phyloP scores from a whole-genome alignment of 2,329 filamentous ascomycete genomes.

The Cladosporium cucumerinum region DNA sequence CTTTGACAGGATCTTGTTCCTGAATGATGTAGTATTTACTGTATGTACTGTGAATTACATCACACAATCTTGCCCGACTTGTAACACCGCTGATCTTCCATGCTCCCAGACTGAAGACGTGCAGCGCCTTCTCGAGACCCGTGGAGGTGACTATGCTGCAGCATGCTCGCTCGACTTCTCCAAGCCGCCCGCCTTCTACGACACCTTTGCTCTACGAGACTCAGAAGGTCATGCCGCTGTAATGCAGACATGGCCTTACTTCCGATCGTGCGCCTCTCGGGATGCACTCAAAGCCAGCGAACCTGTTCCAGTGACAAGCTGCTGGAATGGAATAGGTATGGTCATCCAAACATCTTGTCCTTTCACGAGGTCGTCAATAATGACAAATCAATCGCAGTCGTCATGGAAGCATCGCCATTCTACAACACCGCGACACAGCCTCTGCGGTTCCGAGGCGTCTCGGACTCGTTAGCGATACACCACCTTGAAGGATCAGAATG shows the following conservation, averaged over 20 bases:
- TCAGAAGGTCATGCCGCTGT: constrained; percentile 49
- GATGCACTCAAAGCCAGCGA: constrained; percentile 51
- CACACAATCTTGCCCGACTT: too few relatives aligned
- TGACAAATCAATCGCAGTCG: constrained; percentile 23
- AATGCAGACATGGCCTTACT: constrained; percentile 60
- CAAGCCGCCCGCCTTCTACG: constrained; percentile 55
- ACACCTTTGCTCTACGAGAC: constrained; percentile 62
- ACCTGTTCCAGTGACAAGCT: constrained; percentile 60
- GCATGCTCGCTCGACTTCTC: constrained; percentile 62
- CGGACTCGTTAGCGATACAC: constrained; percentile 55
- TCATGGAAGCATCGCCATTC: constrained; percentile 56
- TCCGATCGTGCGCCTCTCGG: constrained; percentile 50
- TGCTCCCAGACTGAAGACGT: constrained; percentile 52
- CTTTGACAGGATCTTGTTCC: constrained; percentile 60
- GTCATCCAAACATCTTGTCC: background rate
- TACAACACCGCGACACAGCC: constrained; percentile 36
- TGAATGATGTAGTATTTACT: constrained; percentile 63
- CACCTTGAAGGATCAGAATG: constrained; percentile 77
- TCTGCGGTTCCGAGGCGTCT: constrained; percentile 62
- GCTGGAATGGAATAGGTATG: constrained; percentile 56
- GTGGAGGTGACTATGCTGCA: constrained; percentile 57
- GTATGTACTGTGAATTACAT: constrained; percentile 36
- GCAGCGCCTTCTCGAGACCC: constrained; percentile 54
- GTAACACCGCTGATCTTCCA: constrained; percentile 1
- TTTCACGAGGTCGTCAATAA: background rate